phyloP scores from a whole-genome alignment of 2,329 filamentous ascomycete genomes.

The Fusarium robinianum region DNA sequence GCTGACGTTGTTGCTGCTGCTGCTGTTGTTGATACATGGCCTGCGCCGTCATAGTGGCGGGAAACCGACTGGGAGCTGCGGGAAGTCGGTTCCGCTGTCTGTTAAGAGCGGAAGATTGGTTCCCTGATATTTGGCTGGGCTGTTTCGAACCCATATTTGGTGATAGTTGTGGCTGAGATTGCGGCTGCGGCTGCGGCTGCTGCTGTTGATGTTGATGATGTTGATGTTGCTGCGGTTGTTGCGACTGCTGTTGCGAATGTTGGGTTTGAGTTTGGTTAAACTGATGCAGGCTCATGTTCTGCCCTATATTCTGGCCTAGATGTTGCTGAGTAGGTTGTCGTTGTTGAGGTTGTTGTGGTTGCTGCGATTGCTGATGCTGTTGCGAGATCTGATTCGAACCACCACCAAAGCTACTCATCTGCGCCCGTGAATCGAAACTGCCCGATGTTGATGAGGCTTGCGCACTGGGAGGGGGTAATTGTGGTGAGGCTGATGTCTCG shows the following conservation, averaged over 20 bases:
- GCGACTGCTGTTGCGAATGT: constrained; percentile 21
- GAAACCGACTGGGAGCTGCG: constrained; percentile 1
- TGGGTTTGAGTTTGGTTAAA: not conserved
- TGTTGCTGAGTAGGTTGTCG: constrained; percentile 22
- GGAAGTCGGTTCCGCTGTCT: constrained; percentile 6
- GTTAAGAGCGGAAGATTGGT: constrained; percentile 2
- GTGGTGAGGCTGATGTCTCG: constrained; percentile 18
- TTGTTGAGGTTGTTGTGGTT: constrained; percentile 11
- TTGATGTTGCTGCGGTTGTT: constrained; percentile 1
- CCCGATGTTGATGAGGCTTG: constrained; percentile 16
- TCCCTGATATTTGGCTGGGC: constrained; percentile 3
- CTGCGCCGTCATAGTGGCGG: constrained; percentile 11
- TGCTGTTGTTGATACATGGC: constrained; percentile 19
- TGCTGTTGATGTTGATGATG: constrained; percentile 22
- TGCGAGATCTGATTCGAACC: constrained; percentile 17
- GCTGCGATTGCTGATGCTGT: constrained; percentile 6
- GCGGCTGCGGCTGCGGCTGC: constrained; percentile 10
- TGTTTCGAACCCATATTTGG: constrained; percentile 8
- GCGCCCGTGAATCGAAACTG: constrained; percentile 24
- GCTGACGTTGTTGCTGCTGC: constrained; percentile 23
- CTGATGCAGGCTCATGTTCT: constrained; percentile 7
- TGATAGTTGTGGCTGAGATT: constrained; percentile 7
- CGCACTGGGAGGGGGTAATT: constrained; percentile 9
- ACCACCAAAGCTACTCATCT: constrained; percentile 4
- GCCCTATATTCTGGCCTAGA: no score